Evolutionary conservation across 73 alveolate genomes (phyloP), one percentile per base, ranked within the genome.

Genomic region (Loxodes magnus): DNA sequence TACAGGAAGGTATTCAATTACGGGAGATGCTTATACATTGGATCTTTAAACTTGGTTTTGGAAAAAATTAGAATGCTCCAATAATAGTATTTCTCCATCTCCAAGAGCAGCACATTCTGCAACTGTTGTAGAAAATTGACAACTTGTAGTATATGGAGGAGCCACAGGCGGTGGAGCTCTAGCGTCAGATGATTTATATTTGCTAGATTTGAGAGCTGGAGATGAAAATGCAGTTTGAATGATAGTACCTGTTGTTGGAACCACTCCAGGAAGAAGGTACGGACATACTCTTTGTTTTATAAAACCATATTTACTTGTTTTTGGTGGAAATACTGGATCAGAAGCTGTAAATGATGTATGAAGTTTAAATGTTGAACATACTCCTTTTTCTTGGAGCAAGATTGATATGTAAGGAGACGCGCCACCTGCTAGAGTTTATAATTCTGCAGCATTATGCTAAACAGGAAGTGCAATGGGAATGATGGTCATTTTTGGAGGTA

Each of bases 51-150:
- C 86, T 0, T 75, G 74, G 43, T 61, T 78, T 19, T 89, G 98
- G 98, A 64, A 48, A 21, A 80, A 76, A 64, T 73, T 89, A 48
- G 87, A 82, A 70, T 86, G 97, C 82, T 94, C n/a, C n/a, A n/a
- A 82, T 0, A 74, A 72, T 33, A 96, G 98, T 19, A 74, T 79
- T n/a, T 74, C 90, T 10, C 98, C 98, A 5, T 70, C 88, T 17
- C 96, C 98, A 14, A 59, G 98, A 77, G 98, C 98, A 31, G 98
- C 98, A 7, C 98, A 89, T 62, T 81, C 96, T n/a, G 74, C 96
- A 31, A 82, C 91, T 15, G 74, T 82, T 48, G 96, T 87, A 2
- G 92, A 80, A 43, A 77, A 75, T 58, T 79, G 68, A 66, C 87
- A 88, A 73, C 63, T 89, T 60, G 95, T 89, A 6, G 88, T 89